Evolutionary conservation across 1,284 basidiomycete species (phyloP), one percentile per base, ranked within the genome.

Genomic region (Ganoderma sinense): DNA sequence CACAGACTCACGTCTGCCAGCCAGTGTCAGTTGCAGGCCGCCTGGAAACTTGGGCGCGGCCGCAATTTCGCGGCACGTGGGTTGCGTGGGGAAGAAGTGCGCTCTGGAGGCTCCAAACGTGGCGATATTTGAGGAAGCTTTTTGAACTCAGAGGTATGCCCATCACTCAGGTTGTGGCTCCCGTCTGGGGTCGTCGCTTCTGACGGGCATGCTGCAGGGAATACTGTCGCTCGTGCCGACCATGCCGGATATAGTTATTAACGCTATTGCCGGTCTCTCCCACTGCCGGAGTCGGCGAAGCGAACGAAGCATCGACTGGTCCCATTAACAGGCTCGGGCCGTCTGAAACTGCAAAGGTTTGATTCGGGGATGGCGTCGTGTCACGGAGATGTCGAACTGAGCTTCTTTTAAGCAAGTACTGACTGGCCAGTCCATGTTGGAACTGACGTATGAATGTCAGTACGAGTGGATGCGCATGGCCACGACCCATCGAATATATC

Each of bases 161-260:
- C 31, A 59, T 59, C 56, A 39, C 33, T 48, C 45, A 10, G 45
- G 10, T 20, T 31, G 56, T 59, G 23, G 20, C 56, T 36, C 31
- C 56, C 33, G 56, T 59, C 56, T n/a, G 56, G 11, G 16, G n/a
- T 33, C 8, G 20, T 39, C 11, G 13, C 33, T 18, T 59, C 33
- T 39, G 56, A 33, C 56, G 18, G 16, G 20, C 56, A 33, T 59
- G 33, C 56, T 59, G 56, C 33, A 36, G 56, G 56, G 56, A 59
- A 59, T 31, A 59, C 56, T 59, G 56, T 59, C 56, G 31, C 20
- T n/a, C 18, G n/a, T 20, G 56, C 33, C 20, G 31, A 59, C 56
- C 39, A 39, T 20, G n/a, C 56, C 56, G 56, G 10, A 59, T 33
- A 29, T 39, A 23, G 33, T 39, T 20, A 39, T 59, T 33, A 10